These are phyloP conservation scores for Mycena rosella DNA, from an alignment of 768 basidiomycete species.

Conservation along the genomic window DNA sequence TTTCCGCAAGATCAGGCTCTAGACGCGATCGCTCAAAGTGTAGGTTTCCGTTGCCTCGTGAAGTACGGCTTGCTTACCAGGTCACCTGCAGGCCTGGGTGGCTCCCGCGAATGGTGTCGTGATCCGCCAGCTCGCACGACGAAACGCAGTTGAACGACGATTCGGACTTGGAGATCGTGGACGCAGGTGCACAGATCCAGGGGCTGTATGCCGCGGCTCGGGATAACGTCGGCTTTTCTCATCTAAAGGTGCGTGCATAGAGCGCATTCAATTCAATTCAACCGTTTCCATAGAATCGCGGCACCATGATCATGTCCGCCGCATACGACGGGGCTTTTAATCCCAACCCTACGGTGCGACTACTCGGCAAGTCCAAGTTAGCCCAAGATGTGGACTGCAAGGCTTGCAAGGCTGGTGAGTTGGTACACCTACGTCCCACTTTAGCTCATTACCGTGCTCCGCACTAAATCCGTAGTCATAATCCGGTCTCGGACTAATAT, in stretches of 20 bases:
- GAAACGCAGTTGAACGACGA: slow-evolving; percentile 55
- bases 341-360: no score
- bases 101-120: slow-evolving; percentile 58
- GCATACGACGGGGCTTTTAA: slow-evolving; percentile 39
- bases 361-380: no score
- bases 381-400: no score
- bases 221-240: slow-evolving; percentile 56
- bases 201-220: slow-evolving; percentile 66
- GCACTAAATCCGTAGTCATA: no score
- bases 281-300: slow-evolving; percentile 52
- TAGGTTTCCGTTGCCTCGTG: slow-evolving; percentile 48
- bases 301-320: slow-evolving; percentile 55
- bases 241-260: slow-evolving; percentile 54
- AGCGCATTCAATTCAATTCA: slow-evolving; percentile 20
- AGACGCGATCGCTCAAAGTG: slow-evolving; percentile 75
- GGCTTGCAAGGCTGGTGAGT: no score
- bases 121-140: slow-evolving; percentile 55
- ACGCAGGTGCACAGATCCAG: slow-evolving; percentile 58
- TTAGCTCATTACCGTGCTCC: no score
- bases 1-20: slow-evolving; percentile 72
- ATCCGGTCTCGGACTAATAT: no score
- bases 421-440: no score
- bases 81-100: slow-evolving; percentile 56
- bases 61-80: background rate
- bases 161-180: slow-evolving; percentile 57